Evolutionary conservation across 202 grass and related monocot genomes (phyloP), one percentile per base, ranked within the genome.

Genomic region (Carex arenaria): DNA sequence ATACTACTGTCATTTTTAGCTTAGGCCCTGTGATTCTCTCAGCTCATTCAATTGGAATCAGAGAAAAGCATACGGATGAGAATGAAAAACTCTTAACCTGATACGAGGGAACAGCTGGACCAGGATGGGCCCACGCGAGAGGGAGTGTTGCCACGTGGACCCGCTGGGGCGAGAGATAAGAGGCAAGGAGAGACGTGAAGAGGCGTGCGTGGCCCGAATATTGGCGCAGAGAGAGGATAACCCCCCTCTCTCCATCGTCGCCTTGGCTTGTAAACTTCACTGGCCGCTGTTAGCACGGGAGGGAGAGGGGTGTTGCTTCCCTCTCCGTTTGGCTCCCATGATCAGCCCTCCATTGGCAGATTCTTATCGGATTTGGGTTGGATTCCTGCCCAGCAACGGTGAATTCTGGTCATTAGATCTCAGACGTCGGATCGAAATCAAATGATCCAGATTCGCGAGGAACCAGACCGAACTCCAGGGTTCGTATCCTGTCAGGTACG

Each of bases 231-330:
- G 69, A 77, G 72, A 77, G 49, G 83, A 54, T 61, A 72, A 45
- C 5, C 82, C 53, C 17, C 83, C 54, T 84, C 83, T 77, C 34
- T 84, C 83, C 82, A 65, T 84, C 38, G 26, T 8, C 52, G 51
- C 30, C 52, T 79, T 26, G 12, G 47, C 3, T 32, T 63, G 22
- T 23, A 7, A 10, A 31, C 22, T 18, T 67, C 53, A 43, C 54
- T 62, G 4, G 36, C 18, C 6, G 67, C 36, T 43, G 53, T 67
- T 51, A 64, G 42, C 43, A 51, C 43, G 34, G 57, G 62, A 82
- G 79, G 9, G 64, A 28, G 61, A 52, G 34, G 42, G 79, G 11
- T 26, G 59, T 43, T 64, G 32, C 31, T 45, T 68, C 64, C 79
- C 43, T 40, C 40, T 67, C 79, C 62, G 64, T 52, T 82, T 82